Percentiles rank a stretch among this genome's conserved stretches.
Evolutionary conservation across 208 protist species (phyloP).

Genomic region (Crithidia thermophila): DNA sequence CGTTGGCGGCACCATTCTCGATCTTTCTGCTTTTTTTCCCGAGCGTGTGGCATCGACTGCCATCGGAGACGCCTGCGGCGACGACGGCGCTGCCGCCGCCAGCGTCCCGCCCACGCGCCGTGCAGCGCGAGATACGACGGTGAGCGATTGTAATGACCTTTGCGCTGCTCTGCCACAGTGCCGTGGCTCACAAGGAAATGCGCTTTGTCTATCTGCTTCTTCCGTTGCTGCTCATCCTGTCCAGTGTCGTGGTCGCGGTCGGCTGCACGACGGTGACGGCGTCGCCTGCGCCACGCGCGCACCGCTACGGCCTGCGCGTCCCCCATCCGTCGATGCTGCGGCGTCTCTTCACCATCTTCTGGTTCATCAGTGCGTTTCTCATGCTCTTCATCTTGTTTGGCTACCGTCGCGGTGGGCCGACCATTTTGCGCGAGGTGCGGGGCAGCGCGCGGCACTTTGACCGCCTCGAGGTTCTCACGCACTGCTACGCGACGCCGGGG

Average conservation of each 20-base stretch:
- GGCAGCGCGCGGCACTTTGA: conserved; percentile 30
- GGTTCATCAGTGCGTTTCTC: conserved; percentile 44
- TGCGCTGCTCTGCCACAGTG: conserved; percentile 66
- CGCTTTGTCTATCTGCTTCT: conserved; percentile 82
- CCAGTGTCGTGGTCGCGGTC: conserved; percentile 42
- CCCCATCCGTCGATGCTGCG: not conserved
- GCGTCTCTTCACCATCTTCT: conserved; percentile 21
- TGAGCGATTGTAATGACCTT: conserved; percentile 7
- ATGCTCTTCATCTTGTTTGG: conserved; percentile 40
- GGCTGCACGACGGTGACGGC: conserved; percentile 17
- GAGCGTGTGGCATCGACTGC: conserved; percentile 7
- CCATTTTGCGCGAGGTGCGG: conserved; percentile 51
- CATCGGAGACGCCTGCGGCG: not conserved
- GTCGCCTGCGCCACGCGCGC: not conserved
- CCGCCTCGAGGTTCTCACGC: conserved; percentile 61
- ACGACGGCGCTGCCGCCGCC: not conserved
- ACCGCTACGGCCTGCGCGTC: not conserved
- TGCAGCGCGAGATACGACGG: conserved; percentile 21
- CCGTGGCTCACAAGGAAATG: conserved; percentile 94
- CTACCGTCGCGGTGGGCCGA: conserved; percentile 50
- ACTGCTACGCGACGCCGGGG: conserved; percentile 78
- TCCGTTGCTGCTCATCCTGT: conserved; percentile 50
- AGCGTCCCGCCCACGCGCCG: conserved; percentile 4
- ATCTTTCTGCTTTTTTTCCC: conserved; percentile 46
- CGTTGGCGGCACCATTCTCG: conserved; percentile 53